These are phyloP conservation scores for Clathrus columnatus DNA, from an alignment of 768 basidiomycete species.

Conservation along the genomic window DNA sequence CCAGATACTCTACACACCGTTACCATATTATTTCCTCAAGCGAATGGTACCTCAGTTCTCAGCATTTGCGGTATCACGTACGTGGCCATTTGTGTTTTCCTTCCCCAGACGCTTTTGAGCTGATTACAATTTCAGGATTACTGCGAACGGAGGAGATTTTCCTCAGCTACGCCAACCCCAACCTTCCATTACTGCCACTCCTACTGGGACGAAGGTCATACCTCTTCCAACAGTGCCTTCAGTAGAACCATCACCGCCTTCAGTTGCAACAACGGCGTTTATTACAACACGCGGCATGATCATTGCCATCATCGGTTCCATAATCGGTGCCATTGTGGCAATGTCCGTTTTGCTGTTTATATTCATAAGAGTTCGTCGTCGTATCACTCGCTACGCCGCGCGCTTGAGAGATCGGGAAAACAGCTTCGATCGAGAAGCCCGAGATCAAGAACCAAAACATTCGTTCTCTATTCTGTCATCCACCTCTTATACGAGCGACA, in stretches of 20 bases:
- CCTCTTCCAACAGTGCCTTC: not conserved
- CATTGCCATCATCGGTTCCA: not conserved
- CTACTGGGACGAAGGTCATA: not conserved
- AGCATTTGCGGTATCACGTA: constrained; percentile 6
- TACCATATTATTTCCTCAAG: not conserved
- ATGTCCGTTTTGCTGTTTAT: constrained; percentile 1
- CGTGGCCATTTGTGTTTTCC: not conserved
- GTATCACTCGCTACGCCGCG: constrained; percentile 1
- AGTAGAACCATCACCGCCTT: not conserved
- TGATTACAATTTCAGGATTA: too few species aligned
- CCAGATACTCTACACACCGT: not conserved
- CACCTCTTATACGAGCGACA: not conserved
- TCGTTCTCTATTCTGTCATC: not conserved
- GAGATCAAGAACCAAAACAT: not conserved
- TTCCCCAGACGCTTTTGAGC: not conserved
- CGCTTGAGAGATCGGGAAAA: constrained; percentile 1
- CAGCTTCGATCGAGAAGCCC: not conserved
- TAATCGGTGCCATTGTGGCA: not conserved
- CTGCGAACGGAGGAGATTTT: not conserved
- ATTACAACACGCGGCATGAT: constrained; percentile 6
- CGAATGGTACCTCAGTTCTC: not conserved
- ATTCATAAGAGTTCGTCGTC: constrained; percentile 7
- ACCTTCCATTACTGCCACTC: not conserved
- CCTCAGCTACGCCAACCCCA: not conserved
- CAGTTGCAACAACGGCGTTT: constrained; percentile 4